These are phyloP conservation scores for Suhomyces bolitotheri DNA, from an alignment of 1,139 yeast genomes.

Conservation along the genomic window DNA sequence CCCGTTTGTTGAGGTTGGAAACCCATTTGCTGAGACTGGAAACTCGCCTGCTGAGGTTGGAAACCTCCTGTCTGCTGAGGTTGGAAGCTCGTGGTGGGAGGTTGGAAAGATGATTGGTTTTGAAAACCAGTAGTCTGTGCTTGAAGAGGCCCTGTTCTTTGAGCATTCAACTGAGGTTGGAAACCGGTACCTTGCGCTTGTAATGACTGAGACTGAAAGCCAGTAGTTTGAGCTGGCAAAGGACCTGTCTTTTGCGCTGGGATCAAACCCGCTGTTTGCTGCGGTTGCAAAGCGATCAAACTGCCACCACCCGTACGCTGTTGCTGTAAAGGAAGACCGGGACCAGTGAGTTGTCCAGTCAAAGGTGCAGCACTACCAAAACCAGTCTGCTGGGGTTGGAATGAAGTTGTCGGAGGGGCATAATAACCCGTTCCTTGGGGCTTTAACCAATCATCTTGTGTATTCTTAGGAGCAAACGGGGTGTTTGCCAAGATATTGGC, in stretches of 20 bases:
- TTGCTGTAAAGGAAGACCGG: conserved; percentile 25
- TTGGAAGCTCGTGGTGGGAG: conserved; percentile 10
- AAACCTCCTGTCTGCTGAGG: conserved; percentile 13
- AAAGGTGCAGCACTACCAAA: conserved; percentile 20
- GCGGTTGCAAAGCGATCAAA: conserved; percentile 49
- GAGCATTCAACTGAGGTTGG: conserved; percentile 13
- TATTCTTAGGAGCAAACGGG: conserved; percentile 40
- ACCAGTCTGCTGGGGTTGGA: conserved; percentile 42
- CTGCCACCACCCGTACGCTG: conserved; percentile 49
- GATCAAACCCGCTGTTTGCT: conserved; percentile 48
- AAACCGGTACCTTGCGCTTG: conserved; percentile 19
- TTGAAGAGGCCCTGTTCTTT: conserved; percentile 19
- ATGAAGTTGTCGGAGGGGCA: conserved; percentile 23
- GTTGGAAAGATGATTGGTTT: conserved; percentile 37
- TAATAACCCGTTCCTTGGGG: conserved; percentile 29
- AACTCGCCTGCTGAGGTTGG: conserved; percentile 34
- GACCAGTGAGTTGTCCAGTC: conserved; percentile 24
- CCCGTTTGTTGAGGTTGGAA: conserved; percentile 38
- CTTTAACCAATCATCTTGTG: conserved; percentile 32
- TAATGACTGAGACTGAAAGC: conserved; percentile 16
- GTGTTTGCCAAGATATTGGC: conserved; percentile 44
- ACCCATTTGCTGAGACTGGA: conserved; percentile 48
- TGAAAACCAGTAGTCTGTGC: conserved; percentile 37
- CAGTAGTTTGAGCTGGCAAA: conserved; percentile 22
- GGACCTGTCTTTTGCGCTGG: conserved; percentile 44